These are phyloP conservation scores for Centrapalus pauciflorus DNA, from an alignment of 129 eudicot genomes.

Conservation along the genomic window DNA sequence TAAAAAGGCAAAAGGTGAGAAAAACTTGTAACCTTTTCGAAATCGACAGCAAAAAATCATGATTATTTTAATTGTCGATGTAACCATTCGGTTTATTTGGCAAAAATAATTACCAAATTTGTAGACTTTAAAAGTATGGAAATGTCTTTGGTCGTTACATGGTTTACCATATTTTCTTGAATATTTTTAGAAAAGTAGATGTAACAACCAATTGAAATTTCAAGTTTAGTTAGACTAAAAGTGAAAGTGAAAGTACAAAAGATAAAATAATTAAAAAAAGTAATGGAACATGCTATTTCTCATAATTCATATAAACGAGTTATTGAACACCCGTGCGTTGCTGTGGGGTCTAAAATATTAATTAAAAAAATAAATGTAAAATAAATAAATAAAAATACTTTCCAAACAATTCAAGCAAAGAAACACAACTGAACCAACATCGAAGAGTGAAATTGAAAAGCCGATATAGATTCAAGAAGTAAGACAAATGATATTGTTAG, in stretches of 20 bases:
- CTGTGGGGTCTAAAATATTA: too few relatives aligned
- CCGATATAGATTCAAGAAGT: too few relatives aligned
- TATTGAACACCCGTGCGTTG: too few relatives aligned
- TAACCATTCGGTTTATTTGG: constrained; percentile 14
- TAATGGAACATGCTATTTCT: background rate
- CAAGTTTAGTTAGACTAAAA: background rate
- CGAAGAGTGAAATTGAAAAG: too few relatives aligned
- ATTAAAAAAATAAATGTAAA: too few relatives aligned
- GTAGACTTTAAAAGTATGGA: background rate
- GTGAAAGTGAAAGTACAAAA: background rate
- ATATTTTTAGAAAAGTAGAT: background rate
- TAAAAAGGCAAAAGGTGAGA: background rate
- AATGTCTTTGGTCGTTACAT: constrained; percentile 9
- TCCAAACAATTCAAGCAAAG: too few relatives aligned
- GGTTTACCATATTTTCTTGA: background rate
- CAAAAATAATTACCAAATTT: background rate
- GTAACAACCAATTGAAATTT: background rate
- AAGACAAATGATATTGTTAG: too few relatives aligned
- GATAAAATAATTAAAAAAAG: background rate
- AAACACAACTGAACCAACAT: too few relatives aligned
- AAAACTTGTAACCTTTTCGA: constrained; percentile 12
- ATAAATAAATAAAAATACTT: too few relatives aligned
- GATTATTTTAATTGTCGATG: constrained; percentile 14
- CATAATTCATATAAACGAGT: too few relatives aligned
- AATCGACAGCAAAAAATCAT: constrained; percentile 14